A percentile compares a stretch with the other conserved stretches of the same genome.
Evolutionary conservation across 73 alveolate genomes (phyloP).

Genomic region (Uronychia setigera): DNA sequence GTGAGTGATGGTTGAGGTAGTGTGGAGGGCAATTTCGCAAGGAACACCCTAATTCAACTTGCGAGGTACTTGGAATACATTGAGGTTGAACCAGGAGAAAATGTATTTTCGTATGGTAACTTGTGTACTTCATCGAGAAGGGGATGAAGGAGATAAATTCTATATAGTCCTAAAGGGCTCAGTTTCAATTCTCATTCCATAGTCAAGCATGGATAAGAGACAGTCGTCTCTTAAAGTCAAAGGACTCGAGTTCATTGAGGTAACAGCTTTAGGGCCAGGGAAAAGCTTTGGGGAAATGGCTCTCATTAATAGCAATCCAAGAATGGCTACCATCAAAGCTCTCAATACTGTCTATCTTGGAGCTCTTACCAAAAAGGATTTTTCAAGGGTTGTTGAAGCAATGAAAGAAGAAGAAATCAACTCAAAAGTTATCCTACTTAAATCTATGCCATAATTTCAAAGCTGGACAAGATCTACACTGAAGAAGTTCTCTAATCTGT

Average conservation of each 20-base stretch:
- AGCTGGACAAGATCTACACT: not conserved
- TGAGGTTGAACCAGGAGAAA: not conserved
- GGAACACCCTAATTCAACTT: not conserved
- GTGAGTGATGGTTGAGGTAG: constrained; percentile 4
- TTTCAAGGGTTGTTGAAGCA: constrained; percentile 3
- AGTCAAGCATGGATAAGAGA: not conserved
- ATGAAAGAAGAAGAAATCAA: not conserved
- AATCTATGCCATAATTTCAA: constrained; percentile 12
- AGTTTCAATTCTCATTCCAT: not conserved
- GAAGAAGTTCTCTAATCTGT: not conserved
- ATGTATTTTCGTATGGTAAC: not conserved
- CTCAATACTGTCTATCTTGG: constrained; percentile 10
- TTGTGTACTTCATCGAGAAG: not conserved
- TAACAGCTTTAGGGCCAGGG: constrained; percentile 11
- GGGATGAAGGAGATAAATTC: constrained; percentile 1
- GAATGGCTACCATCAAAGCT: constrained; percentile 20
- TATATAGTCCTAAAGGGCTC: not conserved
- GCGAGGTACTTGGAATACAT: not conserved
- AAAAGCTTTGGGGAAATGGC: constrained; percentile 31
- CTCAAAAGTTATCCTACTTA: not conserved
- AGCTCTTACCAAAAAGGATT: constrained; percentile 9
- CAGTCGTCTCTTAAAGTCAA: not conserved
- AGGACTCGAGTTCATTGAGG: not conserved
- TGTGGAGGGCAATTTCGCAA: not conserved
- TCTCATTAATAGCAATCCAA: constrained; percentile 11